A percentile compares a stretch with the other conserved stretches of the same genome.
These are phyloP conservation scores for Cyberlindnera maritima DNA, from an alignment of 805 yeast genomes.

Conservation along the genomic window DNA sequence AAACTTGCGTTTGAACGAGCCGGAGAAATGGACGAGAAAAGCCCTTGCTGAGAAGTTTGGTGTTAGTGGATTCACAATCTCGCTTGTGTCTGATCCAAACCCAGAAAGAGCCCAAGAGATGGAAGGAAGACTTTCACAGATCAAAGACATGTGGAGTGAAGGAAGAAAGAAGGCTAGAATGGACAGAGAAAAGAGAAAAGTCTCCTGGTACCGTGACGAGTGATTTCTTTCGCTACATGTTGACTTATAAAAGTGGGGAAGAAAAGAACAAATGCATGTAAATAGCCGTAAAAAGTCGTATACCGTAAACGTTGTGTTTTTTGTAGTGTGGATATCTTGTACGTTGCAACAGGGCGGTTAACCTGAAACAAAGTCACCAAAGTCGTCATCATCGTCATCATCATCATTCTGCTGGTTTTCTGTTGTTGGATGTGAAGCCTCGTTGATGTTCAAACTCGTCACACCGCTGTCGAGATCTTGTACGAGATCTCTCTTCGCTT, in stretches of 20 bases:
- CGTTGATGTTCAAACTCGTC: too few species aligned
- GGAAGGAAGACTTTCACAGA: constrained; percentile 42
- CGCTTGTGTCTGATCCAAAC: constrained; percentile 48
- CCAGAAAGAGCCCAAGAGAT: constrained; percentile 41
- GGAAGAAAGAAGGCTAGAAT: constrained; percentile 46
- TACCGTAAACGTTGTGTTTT: too few species aligned
- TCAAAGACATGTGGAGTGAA: constrained; percentile 49
- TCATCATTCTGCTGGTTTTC: too few species aligned
- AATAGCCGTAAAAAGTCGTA: constrained; percentile 12
- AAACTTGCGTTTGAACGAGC: constrained; percentile 53
- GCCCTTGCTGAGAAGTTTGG: constrained; percentile 58
- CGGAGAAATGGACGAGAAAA: constrained; percentile 60
- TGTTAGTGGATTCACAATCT: constrained; percentile 51
- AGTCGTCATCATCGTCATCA: constrained; percentile 22
- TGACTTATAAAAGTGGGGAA: too few species aligned
- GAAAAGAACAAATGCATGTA: constrained; percentile 10
- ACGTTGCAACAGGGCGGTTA: neutral
- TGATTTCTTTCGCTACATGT: neutral
- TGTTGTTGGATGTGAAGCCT: too few species aligned
- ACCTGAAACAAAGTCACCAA: constrained; percentile 27
- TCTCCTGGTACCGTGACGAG: constrained; percentile 55
- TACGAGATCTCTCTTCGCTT: constrained; percentile 1
- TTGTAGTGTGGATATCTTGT: too few species aligned
- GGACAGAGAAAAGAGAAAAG: constrained; percentile 57
- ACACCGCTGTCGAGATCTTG: too few species aligned